These are phyloP conservation scores for Mycena haematopus DNA, from an alignment of 768 basidiomycete genomes.

Conservation along the genomic window DNA sequence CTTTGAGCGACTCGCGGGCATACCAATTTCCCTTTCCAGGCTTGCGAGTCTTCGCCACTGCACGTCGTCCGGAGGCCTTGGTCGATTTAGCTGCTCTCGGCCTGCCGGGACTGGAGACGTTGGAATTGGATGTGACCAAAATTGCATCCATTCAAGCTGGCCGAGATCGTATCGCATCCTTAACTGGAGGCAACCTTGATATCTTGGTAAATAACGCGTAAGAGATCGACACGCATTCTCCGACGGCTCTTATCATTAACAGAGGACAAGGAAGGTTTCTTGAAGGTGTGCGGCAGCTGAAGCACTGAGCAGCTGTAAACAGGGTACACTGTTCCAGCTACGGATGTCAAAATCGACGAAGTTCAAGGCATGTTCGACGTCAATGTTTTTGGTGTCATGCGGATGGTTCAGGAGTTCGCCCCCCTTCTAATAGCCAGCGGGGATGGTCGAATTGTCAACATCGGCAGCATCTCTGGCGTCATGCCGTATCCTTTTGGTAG, in stretches of 20 bases:
- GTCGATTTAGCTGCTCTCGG: conserved; percentile 28
- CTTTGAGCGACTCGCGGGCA: not conserved
- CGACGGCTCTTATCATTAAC: not conserved
- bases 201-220: conserved; percentile 34
- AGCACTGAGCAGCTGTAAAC: not conserved
- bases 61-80: conserved; percentile 32
- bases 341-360: conserved; percentile 34
- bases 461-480: conserved; percentile 37
- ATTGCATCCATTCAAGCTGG: conserved; percentile 26
- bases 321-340: conserved; percentile 30
- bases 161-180: conserved; percentile 21
- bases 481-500: conserved; percentile 39
- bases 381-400: conserved; percentile 41
- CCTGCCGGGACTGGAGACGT: conserved; percentile 25
- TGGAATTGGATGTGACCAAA: conserved; percentile 36
- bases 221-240: not conserved
- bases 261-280: conserved; percentile 17
- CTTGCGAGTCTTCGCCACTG: conserved; percentile 38
- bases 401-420: conserved; percentile 40
- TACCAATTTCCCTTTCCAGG: conserved; percentile 19
- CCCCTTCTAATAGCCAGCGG: conserved; percentile 36
- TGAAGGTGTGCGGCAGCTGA: not conserved
- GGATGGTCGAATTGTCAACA: conserved; percentile 38
- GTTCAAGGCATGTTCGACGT: conserved; percentile 37
- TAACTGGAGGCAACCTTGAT: conserved; percentile 38